A percentile compares a stretch with the other conserved stretches of the same genome.
phyloP scores from a whole-genome alignment of 257 asterid species.

The Plectranthus barbatus region DNA sequence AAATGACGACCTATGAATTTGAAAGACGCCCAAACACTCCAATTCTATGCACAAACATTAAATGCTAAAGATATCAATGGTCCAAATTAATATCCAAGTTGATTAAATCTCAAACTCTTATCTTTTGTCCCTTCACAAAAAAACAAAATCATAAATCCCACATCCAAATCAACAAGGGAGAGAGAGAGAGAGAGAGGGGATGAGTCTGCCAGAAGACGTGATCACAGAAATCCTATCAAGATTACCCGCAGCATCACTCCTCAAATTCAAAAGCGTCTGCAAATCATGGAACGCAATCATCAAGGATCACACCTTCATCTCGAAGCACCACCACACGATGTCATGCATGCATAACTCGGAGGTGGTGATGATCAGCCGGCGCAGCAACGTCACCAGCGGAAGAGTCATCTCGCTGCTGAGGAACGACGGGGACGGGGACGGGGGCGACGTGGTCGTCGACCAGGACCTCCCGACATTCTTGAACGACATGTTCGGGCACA shows the following conservation, averaged over 20 bases:
- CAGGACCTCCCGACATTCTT: constrained; percentile 27
- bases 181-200: neutral
- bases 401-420: constrained; percentile 29
- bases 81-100: neutral
- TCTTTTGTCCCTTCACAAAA: neutral
- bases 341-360: neutral
- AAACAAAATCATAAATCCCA: neutral
- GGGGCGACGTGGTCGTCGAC: no score
- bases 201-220: constrained; percentile 38
- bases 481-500: constrained; percentile 36
- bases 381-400: constrained; percentile 28
- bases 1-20: no score
- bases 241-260: constrained; percentile 24
- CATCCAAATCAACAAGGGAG: neutral
- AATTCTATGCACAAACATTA: neutral
- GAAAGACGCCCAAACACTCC: neutral
- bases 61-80: constrained; percentile 13
- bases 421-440: neutral
- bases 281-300: constrained; percentile 33
- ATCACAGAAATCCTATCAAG: constrained; percentile 35
- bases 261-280: constrained; percentile 40
- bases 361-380: constrained; percentile 30
- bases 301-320: constrained; percentile 23
- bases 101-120: neutral
- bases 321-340: constrained; percentile 15